Evolutionary conservation across 116 monocot species (phyloP), one percentile per base, ranked within the genome.

Genomic region (Papilionanthe hybrid): DNA sequence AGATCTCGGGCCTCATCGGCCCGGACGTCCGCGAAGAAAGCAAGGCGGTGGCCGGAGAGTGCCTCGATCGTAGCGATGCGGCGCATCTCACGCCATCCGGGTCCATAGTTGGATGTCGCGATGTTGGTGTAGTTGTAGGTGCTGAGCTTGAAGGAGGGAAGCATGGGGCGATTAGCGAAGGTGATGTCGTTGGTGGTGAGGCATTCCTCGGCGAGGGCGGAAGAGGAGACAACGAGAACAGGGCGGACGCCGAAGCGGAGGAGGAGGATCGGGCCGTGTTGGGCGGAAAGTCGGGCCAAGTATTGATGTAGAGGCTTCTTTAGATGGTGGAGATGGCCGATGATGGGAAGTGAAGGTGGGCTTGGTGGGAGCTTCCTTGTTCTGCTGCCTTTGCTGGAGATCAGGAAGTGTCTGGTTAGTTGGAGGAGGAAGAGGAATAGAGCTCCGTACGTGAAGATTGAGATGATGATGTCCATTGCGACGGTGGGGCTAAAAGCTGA

Each of bases 191-290:
- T 82, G 53, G 77, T 77, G 77, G 77, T 77, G 32, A 77, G 30
- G 77, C 77, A 77, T 41, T 77, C 77, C 37, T 77, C 77, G 5
- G 58, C 58, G 55, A 77, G 57, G 32, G 57, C 11, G 57, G 57
- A 15, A 41, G 77, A 77, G 58, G 77, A 77, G 58, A 77, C 56
- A 20, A 77, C 20, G 37, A 77, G 77, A 41, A 58, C 77, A 3
- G 81, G 23, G 30, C 68, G 82, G 22, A 75, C 13, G 66, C 82
- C 82, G 82, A 82, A 82, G 69, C 77, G 82, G 68, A 82, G 77
- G 77, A 71, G 42, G 55, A 82, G 72, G n/a, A 82, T 20, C 10
- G 78, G 82, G 56, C 78, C 78, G 72, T 82, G 44, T 50, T 13
- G 13, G 72, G 77, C 28, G 10, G 78, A 72, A 50, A 82, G 67